phyloP scores from a whole-genome alignment of 148 eudicot species.

The Linanthus parryae region DNA sequence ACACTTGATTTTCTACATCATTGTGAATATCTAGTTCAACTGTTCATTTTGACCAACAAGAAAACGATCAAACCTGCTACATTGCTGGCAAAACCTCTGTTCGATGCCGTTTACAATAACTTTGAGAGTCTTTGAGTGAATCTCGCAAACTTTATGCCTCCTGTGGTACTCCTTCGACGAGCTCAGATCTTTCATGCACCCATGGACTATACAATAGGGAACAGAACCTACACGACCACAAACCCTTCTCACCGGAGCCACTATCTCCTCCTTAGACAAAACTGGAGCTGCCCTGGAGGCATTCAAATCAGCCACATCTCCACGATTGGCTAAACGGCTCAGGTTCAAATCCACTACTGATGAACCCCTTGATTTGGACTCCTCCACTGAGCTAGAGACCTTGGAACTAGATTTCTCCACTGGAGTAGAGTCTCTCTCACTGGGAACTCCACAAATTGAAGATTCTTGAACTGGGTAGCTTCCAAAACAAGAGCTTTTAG shows the following conservation, averaged over 20 bases:
- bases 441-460: constrained; percentile 10
- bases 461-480: constrained; percentile 19
- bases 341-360: constrained; percentile 48
- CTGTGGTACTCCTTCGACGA: constrained; percentile 66
- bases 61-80: constrained; percentile 68
- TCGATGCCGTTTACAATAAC: constrained; percentile 82
- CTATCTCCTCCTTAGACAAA: constrained; percentile 27
- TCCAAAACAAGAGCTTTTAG: constrained; percentile 16
- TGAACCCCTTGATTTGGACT: constrained; percentile 34
- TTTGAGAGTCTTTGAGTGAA: constrained; percentile 68
- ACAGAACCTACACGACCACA: constrained; percentile 28
- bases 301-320: constrained; percentile 11
- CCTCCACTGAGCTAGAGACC: constrained; percentile 34
- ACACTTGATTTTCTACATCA: too few relatives aligned
- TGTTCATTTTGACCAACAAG: too few relatives aligned
- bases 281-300: constrained; percentile 18
- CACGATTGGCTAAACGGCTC: constrained; percentile 38
- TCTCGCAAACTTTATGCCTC: constrained; percentile 90
- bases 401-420: constrained; percentile 29
- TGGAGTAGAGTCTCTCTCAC: constrained; percentile 15
- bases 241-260: constrained; percentile 36
- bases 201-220: constrained; percentile 67
- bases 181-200: constrained; percentile 72
- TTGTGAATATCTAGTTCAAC: too few relatives aligned
- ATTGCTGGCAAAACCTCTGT: constrained; percentile 97